Base-by-base conservation (phyloP, 768 basidiomycete species). In the Mycena polygramma region DNA sequence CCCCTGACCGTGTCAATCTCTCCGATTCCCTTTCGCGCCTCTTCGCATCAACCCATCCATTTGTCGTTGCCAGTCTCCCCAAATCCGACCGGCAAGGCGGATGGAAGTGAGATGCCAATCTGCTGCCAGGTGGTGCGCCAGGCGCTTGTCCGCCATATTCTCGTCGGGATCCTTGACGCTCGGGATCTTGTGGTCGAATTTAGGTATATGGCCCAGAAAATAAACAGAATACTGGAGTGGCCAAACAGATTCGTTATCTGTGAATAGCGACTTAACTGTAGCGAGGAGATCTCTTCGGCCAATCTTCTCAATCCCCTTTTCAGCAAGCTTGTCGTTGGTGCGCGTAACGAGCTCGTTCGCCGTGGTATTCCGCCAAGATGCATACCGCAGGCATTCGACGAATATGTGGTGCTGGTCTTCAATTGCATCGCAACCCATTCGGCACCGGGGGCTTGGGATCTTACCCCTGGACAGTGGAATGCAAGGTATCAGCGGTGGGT, bases 401-500 rank as follows among this genome's bases (percentile, higher is more conserved):
- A 63, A 55, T 19, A 63, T 11, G 14, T 63, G 53, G 17, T 63
- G 63, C 14, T 2, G 3, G 20, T 55, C 53, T 53, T 63, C 61
- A 15, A 53, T 63, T 4, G 49, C 36, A 7, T 63, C 7, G 39
- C 51, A 63, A 1, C 51, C 39, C 5, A 22, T 4, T 4, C 61
- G 49, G 51, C 61, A 61, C 1, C 7, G 17, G 14, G 49, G 51
- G 24, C n/a, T n/a, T 5, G 17, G 17, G 7, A 24, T 15, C 7
- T 63, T 53, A 0, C 35, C 24, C 17, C 62, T 24, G 15, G n/a
- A n/a, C n/a, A n/a, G n/a, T n/a, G n/a, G 22, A 10, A 6, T 65
- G 36, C 0, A 64, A 54, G 11, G 57, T 11, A 10, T 65, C 62
- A 1, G 73, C 73, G 1, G 75, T 78, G 22, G 75, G 58, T 0